Conservation (phyloP, 208 protist genomes). For the Trypanosoma cruzi region DNA sequence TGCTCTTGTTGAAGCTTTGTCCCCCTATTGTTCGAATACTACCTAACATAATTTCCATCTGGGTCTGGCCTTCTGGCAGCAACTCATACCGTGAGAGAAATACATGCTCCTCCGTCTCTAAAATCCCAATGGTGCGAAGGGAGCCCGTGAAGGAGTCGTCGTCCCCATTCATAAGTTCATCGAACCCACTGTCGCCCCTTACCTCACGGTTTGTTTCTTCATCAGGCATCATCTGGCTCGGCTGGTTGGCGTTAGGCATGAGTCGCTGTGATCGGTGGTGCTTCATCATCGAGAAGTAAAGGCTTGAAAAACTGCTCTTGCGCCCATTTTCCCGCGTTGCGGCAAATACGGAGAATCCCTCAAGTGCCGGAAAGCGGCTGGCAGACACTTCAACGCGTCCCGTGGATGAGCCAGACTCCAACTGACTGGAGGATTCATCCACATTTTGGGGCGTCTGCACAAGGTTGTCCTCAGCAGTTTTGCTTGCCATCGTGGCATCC, state of each 20-base stretch:
- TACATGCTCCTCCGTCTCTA: constrained; percentile 54
- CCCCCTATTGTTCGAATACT: constrained; percentile 6
- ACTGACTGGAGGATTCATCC: constrained; percentile 4
- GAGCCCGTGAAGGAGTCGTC: constrained; percentile 22
- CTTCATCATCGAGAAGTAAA: constrained; percentile 43
- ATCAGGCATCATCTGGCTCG: neutral
- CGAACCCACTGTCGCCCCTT: neutral
- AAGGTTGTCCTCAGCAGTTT: neutral
- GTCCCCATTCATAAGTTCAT: constrained; percentile 2
- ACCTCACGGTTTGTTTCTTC: constrained; percentile 16
- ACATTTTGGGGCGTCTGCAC: neutral
- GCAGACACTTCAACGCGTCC: neutral
- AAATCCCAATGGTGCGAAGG: constrained; percentile 34
- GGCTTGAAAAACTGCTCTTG: constrained; percentile 43
- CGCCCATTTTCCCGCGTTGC: constrained; percentile 29
- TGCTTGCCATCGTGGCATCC: neutral
- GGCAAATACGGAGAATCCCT: constrained; percentile 8
- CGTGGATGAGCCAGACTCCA: neutral
- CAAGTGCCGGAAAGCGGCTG: neutral
- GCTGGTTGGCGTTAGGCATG: neutral
- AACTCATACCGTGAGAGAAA: constrained; percentile 63
- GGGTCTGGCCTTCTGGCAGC: constrained; percentile 25
- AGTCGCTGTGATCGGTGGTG: constrained; percentile 6
- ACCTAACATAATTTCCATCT: constrained; percentile 26
- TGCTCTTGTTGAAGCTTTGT: neutral